These are phyloP conservation scores for Coniochaeta ligniaria DNA, from an alignment of 2,329 filamentous ascomycete species.

Conservation along the genomic window DNA sequence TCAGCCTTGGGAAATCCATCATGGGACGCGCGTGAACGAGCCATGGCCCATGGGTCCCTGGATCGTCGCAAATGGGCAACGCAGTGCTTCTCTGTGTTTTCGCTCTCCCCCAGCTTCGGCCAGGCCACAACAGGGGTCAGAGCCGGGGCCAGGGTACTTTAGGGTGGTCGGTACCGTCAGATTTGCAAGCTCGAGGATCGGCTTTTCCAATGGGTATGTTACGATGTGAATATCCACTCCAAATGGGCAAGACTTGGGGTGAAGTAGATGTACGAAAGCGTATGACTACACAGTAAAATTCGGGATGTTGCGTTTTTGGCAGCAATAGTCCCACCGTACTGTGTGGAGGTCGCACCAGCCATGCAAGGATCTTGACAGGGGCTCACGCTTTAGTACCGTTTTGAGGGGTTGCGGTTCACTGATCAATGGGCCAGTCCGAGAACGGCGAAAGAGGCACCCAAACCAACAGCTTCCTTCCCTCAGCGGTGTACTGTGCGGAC, in stretches of 20 bases:
- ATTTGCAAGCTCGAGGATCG: not conserved
- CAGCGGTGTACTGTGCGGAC: too few relatives aligned
- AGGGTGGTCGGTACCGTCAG: not conserved
- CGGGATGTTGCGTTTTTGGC: not conserved
- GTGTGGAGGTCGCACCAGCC: not conserved
- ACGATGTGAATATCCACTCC: not conserved
- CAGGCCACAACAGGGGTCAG: not conserved
- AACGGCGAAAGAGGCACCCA: too few relatives aligned
- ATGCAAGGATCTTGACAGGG: not conserved
- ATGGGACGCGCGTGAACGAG: constrained; percentile 1
- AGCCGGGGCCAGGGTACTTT: not conserved
- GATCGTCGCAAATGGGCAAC: not conserved
- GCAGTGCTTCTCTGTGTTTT: not conserved
- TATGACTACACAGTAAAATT: not conserved
- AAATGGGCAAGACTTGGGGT: not conserved
- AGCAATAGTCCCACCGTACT: not conserved
- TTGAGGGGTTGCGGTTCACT: not conserved
- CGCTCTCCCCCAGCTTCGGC: not conserved
- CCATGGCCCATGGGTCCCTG: constrained; percentile 4
- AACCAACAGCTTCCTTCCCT: too few relatives aligned
- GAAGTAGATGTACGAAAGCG: not conserved
- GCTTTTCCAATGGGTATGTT: not conserved
- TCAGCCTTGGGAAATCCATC: constrained; percentile 7
- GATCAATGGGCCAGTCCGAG: too few relatives aligned
- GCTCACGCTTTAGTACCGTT: not conserved